Evolutionary conservation across 1,284 basidiomycete species (phyloP), one percentile per base, ranked within the genome.

Genomic region (Pholiota adiposa): DNA sequence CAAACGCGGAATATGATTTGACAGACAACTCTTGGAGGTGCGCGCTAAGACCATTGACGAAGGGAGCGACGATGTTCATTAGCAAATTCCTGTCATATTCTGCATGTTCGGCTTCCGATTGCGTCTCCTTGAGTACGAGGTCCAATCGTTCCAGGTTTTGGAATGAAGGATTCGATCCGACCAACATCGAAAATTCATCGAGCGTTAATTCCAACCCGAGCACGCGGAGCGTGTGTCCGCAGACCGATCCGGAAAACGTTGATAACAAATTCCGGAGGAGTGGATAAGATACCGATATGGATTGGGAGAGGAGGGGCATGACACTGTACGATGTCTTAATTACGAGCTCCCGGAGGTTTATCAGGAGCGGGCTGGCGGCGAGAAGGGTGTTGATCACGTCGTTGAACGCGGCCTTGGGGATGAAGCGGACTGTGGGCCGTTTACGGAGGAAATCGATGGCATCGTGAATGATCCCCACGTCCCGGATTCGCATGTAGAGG

Each of bases 151-250:
- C 64, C 23, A 80, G 63, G 3, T 68, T 67, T 8, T 62, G 61
- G 25, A 77, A 65, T 8, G 62, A 50, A 6, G 78, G 74, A 29
- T 68, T 63, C 4, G 76, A 73, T 14, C 67, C 67, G 14, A 74
- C 65, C 14, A 79, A 63, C 12, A 70, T 67, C 8, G 69, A 67
- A 56, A 75, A 74, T 0, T 71, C 73, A 31, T 75, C 70, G 11
- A 77, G 64, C 36, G 76, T 73, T 25, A 76, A 77, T n/a, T 74
- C 73, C 12, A 81, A 62, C 11, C 73, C 74, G 9, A 79, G 53
- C 31, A 63, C 65, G 27, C 64, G 66, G 43, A 81, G 62, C 25
- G 71, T 73, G 9, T 41, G 54, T 6, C 77, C 77, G 63, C 78
- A 77, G 9, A 46, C 18, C 14, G 72, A 66, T 3, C 65, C 54